Evolutionary conservation across 2,329 filamentous ascomycete species (phyloP), one percentile per base, ranked within the genome.

Genomic region (Trichophyton benhamiae): DNA sequence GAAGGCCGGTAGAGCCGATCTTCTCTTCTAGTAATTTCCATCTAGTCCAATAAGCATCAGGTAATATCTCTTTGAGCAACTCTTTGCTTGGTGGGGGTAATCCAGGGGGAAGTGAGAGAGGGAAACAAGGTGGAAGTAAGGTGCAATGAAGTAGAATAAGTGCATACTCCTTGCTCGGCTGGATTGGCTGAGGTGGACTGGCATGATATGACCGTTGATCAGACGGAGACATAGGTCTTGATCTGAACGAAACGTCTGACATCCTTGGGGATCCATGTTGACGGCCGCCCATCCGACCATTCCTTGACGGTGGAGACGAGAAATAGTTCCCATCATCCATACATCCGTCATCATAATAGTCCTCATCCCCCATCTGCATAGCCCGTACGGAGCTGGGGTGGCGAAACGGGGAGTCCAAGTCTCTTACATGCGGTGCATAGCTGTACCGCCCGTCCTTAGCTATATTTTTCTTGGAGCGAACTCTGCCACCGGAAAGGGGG

Each of bases 141-240:
- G 79, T 85, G 59, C 83, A 80, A 67, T 86, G 83, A 2, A 86
- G 72, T 58, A 86, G 70, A 1, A 86, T 81, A 3, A 86, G 75
- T 0, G 83, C 83, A 62, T 78, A 78, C 63, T 82, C 79, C 59
- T 74, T 76, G 63, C 72, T 73, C n/a, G 61, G 55, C 25, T 63
- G 60, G 44, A 57, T 59, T 33, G 57, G 27, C 36, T 67, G 69
- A 0, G 72, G 68, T 1, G 72, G 74, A 58, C 74, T 72, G 52
- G 72, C 72, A 2, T 70, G 70, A 4, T 72, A 73, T 44, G 70
- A 66, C 20, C 69, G 42, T 8, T 69, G 66, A 0, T 70, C 70
- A 0, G 72, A 70, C 2, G 70, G 68, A 1, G 72, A 71, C 0
- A 70, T 70, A 8, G 69, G 68, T 1, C 69, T 65, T 2, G 74